Evolutionary conservation across 306 rosid species (phyloP), one percentile per base, ranked within the genome.

Genomic region (Ziziphus jujuba): DNA sequence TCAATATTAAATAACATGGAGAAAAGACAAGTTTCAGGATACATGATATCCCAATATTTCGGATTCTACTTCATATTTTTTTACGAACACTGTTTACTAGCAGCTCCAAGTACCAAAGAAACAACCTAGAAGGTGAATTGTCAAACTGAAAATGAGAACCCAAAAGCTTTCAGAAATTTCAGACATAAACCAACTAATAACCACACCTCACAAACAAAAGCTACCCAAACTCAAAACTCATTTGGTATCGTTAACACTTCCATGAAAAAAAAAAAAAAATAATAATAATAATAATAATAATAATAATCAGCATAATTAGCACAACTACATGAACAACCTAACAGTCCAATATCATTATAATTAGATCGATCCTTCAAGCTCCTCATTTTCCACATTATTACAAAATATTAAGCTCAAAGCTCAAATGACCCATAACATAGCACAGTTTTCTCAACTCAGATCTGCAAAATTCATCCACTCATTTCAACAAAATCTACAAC

Each of bases 381-480:
- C 10, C 9, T 1, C 38, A 48, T 31, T 54, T 14, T 40, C 35
- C 55, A 66, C n/a, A 31, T 9, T 43, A 8, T 58, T 52, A 8
- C 44, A 35, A 52, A 59, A 34, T 17, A 22, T 16, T 36, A 56
- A 36, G 53, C 53, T 56, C 63, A 67, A 80, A 51, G n/a, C n/a
- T n/a, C n/a, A n/a, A n/a, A n/a, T n/a, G 64, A 80, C 51, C 28
- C 36, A 66, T 20, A 72, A 59, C 63, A 71, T 58, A 59, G 71
- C 59, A 78, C 43, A 51, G 33, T 53, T 33, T 65, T 8, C 56
- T 47, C 62, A 40, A 58, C 66, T 70, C 80, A 85, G 87, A 88
- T 85, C 91, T 52, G 77, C 43, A 19, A 54, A 74, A 65, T 49
- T 77, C 35, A 83, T 54, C 38, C 68, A 68, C 56, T 63, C 82